Percentiles rank a stretch among this genome's conserved stretches.
These are phyloP conservation scores for Elongisporangium undulatum DNA, from an alignment of 352 stramenopile species.

Conservation along the genomic window DNA sequence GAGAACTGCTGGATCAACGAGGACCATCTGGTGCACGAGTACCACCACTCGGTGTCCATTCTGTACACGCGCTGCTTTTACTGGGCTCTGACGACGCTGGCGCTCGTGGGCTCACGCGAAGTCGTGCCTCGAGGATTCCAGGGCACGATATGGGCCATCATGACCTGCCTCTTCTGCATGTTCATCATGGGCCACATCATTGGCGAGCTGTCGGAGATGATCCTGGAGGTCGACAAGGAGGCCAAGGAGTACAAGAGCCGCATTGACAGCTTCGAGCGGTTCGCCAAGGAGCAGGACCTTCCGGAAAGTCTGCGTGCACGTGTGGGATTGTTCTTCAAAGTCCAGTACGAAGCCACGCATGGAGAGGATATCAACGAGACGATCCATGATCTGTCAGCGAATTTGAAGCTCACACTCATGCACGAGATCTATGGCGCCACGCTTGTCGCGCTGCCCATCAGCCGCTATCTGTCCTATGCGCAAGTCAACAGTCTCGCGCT, in stretches of 20 bases:
- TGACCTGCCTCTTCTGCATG: slow-evolving; percentile 59
- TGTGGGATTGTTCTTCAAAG: slow-evolving; percentile 54
- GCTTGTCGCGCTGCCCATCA: slow-evolving; percentile 48
- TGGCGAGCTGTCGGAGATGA: slow-evolving; percentile 68
- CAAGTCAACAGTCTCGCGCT: slow-evolving; percentile 70
- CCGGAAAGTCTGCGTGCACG: slow-evolving; percentile 38
- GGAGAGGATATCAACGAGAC: slow-evolving; percentile 40
- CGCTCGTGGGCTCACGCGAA: slow-evolving; percentile 54
- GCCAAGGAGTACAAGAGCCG: slow-evolving; percentile 62
- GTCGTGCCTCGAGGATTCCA: slow-evolving; percentile 34
- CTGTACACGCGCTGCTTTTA: slow-evolving; percentile 70
- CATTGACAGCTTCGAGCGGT: slow-evolving; percentile 71
- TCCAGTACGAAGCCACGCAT: slow-evolving; percentile 50
- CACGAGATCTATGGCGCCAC: slow-evolving; percentile 62
- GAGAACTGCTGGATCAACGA: slow-evolving; percentile 50
- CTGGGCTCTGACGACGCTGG: slow-evolving; percentile 63
- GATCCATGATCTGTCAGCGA: slow-evolving; percentile 57
- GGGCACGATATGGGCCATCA: slow-evolving; percentile 51
- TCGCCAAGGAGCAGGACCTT: slow-evolving; percentile 58
- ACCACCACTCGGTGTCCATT: slow-evolving; percentile 39
- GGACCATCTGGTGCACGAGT: slow-evolving; percentile 56
- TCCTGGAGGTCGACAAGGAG: slow-evolving; percentile 71
- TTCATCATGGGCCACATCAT: slow-evolving; percentile 77
- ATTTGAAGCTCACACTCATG: slow-evolving; percentile 69
- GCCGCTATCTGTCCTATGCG: slow-evolving; percentile 42